These are phyloP conservation scores for Ganoderma lucidum DNA, from an alignment of 1,284 basidiomycete genomes.

Conservation along the genomic window DNA sequence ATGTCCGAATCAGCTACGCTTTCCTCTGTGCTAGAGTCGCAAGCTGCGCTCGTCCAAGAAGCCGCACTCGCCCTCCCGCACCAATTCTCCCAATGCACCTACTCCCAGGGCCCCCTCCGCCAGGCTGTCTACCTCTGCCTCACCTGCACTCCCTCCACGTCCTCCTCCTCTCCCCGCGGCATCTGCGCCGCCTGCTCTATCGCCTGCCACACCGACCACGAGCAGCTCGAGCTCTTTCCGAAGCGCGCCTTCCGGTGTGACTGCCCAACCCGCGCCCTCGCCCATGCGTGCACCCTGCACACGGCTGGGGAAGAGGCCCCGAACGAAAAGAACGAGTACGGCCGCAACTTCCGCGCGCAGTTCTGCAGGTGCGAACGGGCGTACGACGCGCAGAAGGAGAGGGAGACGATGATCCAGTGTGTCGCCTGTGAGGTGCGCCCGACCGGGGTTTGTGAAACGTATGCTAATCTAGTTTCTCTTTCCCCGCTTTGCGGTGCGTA, in stretches of 20 bases:
- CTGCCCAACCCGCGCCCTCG: constrained; percentile 71
- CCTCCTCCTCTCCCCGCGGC: constrained; percentile 41
- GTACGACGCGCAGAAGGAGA: constrained; percentile 75
- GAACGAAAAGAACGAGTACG: constrained; percentile 66
- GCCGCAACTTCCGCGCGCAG: constrained; percentile 70
- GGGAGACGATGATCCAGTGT: constrained; percentile 87
- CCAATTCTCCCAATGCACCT: constrained; percentile 78
- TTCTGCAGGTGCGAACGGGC: constrained; percentile 78
- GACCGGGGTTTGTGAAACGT: constrained; percentile 19
- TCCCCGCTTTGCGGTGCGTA: too few species aligned
- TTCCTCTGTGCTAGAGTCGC: constrained; percentile 55
- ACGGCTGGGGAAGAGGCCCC: constrained; percentile 51
- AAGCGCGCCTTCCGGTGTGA: constrained; percentile 84
- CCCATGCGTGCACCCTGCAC: constrained; percentile 71
- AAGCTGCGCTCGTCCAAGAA: constrained; percentile 67
- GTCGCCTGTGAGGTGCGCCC: constrained; percentile 76
- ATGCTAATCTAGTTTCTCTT: constrained; percentile 15
- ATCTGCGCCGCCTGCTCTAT: constrained; percentile 84
- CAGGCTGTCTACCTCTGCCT: constrained; percentile 82
- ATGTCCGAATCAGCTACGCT: constrained; percentile 37
- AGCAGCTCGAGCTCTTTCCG: constrained; percentile 85
- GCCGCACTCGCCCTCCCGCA: constrained; percentile 78
- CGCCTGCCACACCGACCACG: constrained; percentile 82
- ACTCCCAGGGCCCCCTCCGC: constrained; percentile 62
- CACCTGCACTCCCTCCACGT: constrained; percentile 57